phyloP scores from a whole-genome alignment of 441 rosid genomes.

The Gossypium aridum region DNA sequence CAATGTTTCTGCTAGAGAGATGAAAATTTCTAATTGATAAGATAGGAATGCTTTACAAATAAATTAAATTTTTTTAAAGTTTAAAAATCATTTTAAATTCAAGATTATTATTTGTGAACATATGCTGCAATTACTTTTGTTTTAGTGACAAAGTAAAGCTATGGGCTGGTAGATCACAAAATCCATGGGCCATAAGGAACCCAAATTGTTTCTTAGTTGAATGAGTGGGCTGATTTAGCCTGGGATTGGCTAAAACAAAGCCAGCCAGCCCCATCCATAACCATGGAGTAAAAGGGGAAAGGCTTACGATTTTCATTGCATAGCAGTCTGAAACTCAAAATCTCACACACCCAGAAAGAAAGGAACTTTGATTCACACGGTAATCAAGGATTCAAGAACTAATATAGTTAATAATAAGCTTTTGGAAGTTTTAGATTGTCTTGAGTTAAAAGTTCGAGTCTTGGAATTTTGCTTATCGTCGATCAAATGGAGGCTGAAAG shows the following conservation, averaged over 20 bases:
- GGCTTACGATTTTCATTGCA: neutral
- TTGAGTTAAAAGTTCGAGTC: neutral
- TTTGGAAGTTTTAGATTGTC: neutral
- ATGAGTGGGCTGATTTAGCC: neutral
- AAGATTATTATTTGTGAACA: too few species aligned
- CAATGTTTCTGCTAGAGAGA: too few species aligned
- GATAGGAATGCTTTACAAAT: too few species aligned
- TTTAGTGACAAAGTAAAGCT: neutral
- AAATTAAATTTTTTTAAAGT: too few species aligned
- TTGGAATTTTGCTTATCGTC: neutral
- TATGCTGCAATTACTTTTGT: too few species aligned
- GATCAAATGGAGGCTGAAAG: conserved; percentile 13
- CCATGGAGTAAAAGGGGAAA: neutral
- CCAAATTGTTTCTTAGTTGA: neutral
- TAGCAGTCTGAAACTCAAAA: neutral
- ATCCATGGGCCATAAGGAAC: neutral
- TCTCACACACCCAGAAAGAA: neutral
- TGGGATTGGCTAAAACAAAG: neutral
- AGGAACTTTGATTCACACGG: neutral
- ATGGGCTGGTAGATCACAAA: neutral
- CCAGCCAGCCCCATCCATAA: neutral
- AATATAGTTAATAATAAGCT: neutral
- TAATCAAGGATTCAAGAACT: neutral
- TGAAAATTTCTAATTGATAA: too few species aligned
- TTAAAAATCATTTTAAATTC: too few species aligned